A percentile compares a stretch with the other conserved stretches of the same genome.
These are phyloP conservation scores for Coccomyxa subellipsoidea DNA, from an alignment of 163 green algal species.

Conservation along the genomic window DNA sequence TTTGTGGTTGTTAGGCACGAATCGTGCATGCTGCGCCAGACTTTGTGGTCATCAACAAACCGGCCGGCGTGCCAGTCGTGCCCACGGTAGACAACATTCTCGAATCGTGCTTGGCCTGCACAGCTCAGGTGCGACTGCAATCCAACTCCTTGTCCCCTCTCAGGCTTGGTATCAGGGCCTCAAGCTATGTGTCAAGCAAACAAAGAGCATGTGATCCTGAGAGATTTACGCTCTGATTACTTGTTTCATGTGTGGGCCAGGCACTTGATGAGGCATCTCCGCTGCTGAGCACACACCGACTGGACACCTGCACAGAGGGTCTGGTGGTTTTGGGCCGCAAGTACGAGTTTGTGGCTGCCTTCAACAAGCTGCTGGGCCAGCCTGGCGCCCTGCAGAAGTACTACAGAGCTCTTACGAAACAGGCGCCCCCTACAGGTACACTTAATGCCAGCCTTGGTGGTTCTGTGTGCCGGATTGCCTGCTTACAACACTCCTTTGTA, in stretches of 20 bases:
- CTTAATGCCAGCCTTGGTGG: too few species aligned
- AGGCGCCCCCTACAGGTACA: constrained; percentile 2
- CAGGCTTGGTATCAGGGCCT: too few species aligned
- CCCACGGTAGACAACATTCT: constrained; percentile 73
- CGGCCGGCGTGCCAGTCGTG: constrained; percentile 60
- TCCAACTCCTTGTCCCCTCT: too few species aligned
- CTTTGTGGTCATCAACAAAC: constrained; percentile 74
- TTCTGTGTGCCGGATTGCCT: too few species aligned
- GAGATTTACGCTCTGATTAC: background rate
- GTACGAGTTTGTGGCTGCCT: constrained; percentile 44
- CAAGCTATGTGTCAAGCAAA: background rate
- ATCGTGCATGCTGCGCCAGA: constrained; percentile 40
- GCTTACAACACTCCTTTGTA: too few species aligned
- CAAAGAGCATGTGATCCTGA: too few species aligned
- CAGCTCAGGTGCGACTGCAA: constrained; percentile 25
- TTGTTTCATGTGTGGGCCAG: background rate
- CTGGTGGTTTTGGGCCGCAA: constrained; percentile 67
- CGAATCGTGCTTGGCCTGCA: constrained; percentile 48
- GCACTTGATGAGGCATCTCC: constrained; percentile 22
- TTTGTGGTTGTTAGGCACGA: constrained; percentile 18
- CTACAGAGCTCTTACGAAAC: constrained; percentile 33
- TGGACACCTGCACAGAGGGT: constrained; percentile 77
- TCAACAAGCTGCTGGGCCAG: constrained; percentile 47
- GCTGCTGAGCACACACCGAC: constrained; percentile 60
- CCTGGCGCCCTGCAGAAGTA: constrained; percentile 24